These are phyloP conservation scores for Basipetospora chlamydospora DNA, from an alignment of 2,329 filamentous ascomycete genomes.

Conservation along the genomic window DNA sequence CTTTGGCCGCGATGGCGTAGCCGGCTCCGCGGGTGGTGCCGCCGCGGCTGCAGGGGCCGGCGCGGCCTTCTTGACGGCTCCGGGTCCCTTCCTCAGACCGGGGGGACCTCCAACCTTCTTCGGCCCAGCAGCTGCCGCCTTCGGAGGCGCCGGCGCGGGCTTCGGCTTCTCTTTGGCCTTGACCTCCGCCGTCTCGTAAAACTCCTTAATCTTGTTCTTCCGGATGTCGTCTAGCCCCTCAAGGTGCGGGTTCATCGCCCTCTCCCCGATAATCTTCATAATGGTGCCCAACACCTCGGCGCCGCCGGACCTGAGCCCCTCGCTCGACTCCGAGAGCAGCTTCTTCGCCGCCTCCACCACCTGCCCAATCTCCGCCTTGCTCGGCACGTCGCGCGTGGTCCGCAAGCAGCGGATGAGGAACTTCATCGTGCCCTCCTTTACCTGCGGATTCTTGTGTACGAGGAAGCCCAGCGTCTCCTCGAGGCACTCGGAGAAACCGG, in stretches of 20 bases:
- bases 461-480: slow-evolving; percentile 79
- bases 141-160: slow-evolving; percentile 48
- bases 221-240: slow-evolving; percentile 91
- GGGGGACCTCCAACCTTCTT: slow-evolving; percentile 29
- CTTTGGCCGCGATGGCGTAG: slow-evolving; percentile 43
- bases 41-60: slow-evolving; percentile 20
- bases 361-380: slow-evolving; percentile 65
- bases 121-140: slow-evolving; percentile 30
- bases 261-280: slow-evolving; percentile 97
- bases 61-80: slow-evolving; percentile 29
- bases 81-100: slow-evolving; percentile 18
- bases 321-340: slow-evolving; percentile 75
- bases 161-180: slow-evolving; percentile 60
- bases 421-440: slow-evolving; percentile 89
- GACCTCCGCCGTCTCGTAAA: slow-evolving; percentile 47
- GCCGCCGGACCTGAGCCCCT: slow-evolving; percentile 72
- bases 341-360: slow-evolving; percentile 88
- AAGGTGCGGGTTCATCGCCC: slow-evolving; percentile 83
- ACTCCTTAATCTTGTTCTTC: slow-evolving; percentile 93
- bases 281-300: slow-evolving; percentile 85
- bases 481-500: slow-evolving; percentile 69
- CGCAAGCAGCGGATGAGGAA: slow-evolving; percentile 83
- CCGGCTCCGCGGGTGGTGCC: slow-evolving; percentile 32
- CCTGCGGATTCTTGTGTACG: slow-evolving; percentile 90
- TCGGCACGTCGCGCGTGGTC: slow-evolving; percentile 69